phyloP scores from a whole-genome alignment of 1,284 basidiomycete species.

The Puccinia novopanici region DNA sequence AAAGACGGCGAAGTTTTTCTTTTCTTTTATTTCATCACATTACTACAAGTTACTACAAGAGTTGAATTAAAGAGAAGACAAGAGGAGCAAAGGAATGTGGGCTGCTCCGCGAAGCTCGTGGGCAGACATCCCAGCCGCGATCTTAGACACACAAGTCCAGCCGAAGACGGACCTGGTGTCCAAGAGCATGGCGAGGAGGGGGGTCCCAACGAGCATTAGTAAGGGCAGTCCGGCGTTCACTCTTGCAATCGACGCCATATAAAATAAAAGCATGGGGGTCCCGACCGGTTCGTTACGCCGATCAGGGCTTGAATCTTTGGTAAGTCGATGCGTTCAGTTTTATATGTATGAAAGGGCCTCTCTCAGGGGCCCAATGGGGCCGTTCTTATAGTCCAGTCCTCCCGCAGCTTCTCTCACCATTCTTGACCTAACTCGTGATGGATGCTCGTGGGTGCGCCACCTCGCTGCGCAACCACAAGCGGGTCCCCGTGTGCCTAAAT shows the following conservation, averaged over 20 bases:
- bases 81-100: constrained; percentile 7
- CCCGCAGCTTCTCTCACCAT: neutral
- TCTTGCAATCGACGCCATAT: constrained; percentile 38
- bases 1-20: too few species aligned
- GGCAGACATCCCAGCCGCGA: neutral
- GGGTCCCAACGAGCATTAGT: constrained; percentile 19
- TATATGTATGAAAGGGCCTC: constrained; percentile 15
- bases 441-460: too few species aligned
- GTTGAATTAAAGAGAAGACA: neutral
- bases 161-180: neutral
- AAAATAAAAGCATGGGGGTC: constrained; percentile 39
- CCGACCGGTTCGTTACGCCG: constrained; percentile 24
- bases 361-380: too few species aligned
- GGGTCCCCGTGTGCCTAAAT: too few species aligned
- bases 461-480: too few species aligned
- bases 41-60: too few species aligned
- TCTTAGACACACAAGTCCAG: neutral
- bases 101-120: constrained; percentile 31
- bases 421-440: constrained; percentile 2
- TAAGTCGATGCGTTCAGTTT: constrained; percentile 41
- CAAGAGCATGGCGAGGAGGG: neutral
- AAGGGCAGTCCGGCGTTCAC: neutral
- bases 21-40: too few species aligned
- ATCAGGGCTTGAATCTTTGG: constrained; percentile 34
- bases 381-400: neutral